A percentile compares a stretch with the other conserved stretches of the same genome.
These are phyloP conservation scores for Irpex sp. DNA, from an alignment of 1,284 basidiomycete species.

Conservation along the genomic window DNA sequence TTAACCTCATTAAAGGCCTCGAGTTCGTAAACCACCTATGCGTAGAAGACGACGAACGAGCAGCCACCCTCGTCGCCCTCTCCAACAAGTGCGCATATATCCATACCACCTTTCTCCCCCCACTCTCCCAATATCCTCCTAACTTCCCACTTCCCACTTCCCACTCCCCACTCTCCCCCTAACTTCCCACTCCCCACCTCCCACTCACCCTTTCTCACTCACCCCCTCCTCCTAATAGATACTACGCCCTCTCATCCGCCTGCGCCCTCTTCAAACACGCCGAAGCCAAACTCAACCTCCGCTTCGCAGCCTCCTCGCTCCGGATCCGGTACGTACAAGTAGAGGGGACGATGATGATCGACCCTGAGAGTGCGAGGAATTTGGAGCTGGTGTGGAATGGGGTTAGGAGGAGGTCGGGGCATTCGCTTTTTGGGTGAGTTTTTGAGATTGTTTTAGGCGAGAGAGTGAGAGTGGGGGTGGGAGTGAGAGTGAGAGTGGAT, in stretches of 20 bases:
- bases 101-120: conserved; percentile 1
- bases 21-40: conserved; percentile 73
- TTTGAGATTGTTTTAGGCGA: too few relatives aligned
- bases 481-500: too few relatives aligned
- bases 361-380: conserved; percentile 79
- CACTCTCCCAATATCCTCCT: too few relatives aligned
- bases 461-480: too few relatives aligned
- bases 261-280: conserved; percentile 83
- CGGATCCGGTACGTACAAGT: conserved; percentile 75
- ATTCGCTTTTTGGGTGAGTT: conserved; percentile 71
- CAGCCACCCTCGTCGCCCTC: conserved; percentile 67
- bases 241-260: conserved; percentile 81
- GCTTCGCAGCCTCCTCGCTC: conserved; percentile 69
- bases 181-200: too few relatives aligned
- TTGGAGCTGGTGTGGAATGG: conserved; percentile 83
- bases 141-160: too few relatives aligned
- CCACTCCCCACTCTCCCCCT: background rate
- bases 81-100: conserved; percentile 63
- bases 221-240: conserved; percentile 39
- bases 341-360: conserved; percentile 90
- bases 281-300: conserved; percentile 58
- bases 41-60: conserved; percentile 70
- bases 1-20: too few relatives aligned
- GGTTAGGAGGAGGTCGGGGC: conserved; percentile 52
- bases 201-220: rapidly evolving